Percentiles rank a stretch among this genome's conserved stretches.
Evolutionary conservation across 257 asterid species (phyloP).

Genomic region (Sherardia arvensis): DNA sequence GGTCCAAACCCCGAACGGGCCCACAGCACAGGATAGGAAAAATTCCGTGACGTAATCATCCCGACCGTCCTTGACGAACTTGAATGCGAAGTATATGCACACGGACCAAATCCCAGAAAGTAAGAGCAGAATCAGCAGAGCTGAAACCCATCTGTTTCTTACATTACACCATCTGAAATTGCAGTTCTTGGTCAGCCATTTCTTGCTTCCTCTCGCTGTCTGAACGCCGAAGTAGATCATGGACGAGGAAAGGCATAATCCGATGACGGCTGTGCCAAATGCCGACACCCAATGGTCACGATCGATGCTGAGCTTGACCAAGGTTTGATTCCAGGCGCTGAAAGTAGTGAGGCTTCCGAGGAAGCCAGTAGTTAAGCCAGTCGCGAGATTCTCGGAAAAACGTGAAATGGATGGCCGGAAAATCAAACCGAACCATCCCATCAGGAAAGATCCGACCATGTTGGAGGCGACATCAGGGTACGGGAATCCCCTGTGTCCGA

Average conservation of each 20-base stretch:
- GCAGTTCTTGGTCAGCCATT: not conserved
- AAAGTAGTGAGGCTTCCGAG: not conserved
- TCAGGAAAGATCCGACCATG: not conserved
- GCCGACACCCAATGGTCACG: not conserved
- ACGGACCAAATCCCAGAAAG: not conserved
- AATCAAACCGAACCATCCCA: not conserved
- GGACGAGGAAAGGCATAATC: not conserved
- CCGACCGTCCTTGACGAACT: not conserved
- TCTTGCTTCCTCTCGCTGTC: not conserved
- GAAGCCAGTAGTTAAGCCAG: not conserved
- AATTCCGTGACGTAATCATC: not conserved
- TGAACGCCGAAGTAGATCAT: not conserved
- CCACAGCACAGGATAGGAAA: not conserved
- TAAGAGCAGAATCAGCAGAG: not conserved
- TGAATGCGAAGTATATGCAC: not conserved
- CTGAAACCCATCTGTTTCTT: not conserved
- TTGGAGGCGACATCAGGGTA: not conserved
- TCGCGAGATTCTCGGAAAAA: not conserved
- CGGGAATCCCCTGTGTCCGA: not conserved
- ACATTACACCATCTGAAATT: not conserved
- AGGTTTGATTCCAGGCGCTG: not conserved
- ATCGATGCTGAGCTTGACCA: not conserved
- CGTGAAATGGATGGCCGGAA: not conserved
- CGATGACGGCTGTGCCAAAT: not conserved
- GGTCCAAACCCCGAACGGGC: not conserved